Percentiles rank a stretch among this genome's conserved stretches.
Evolutionary conservation across 2,329 filamentous ascomycete species (phyloP).

Genomic region (Colletotrichum plurivorum): DNA sequence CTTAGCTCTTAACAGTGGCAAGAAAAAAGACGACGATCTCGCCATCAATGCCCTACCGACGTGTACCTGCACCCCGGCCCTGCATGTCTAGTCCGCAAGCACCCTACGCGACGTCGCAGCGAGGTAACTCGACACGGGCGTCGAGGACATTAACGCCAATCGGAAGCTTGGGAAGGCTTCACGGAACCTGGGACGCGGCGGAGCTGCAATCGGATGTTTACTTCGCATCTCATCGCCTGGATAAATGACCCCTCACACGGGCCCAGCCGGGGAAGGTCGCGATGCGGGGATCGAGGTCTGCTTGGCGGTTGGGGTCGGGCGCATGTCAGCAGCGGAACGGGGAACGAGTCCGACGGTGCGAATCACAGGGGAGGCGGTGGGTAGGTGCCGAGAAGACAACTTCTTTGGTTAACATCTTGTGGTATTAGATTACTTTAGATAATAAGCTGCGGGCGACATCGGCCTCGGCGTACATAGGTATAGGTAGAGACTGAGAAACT

Average conservation of each 20-base stretch:
- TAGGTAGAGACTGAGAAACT: not conserved
- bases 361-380: not conserved
- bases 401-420: not conserved
- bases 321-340: slow-evolving; percentile 13
- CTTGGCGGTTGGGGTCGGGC: not conserved
- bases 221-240: not conserved
- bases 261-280: not conserved
- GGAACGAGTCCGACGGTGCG: not conserved
- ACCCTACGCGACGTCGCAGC: slow-evolving; percentile 20
- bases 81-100: slow-evolving; percentile 28
- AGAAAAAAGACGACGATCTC: not conserved
- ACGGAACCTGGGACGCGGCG: not conserved
- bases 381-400: not conserved
- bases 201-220: slow-evolving; percentile 1
- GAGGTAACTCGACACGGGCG: slow-evolving; percentile 2
- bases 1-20: not conserved
- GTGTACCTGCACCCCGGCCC: not conserved
- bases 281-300: not conserved
- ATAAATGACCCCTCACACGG: not conserved
- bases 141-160: slow-evolving; percentile 15
- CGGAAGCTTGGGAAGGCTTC: not conserved
- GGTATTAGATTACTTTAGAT: slow-evolving; percentile 2
- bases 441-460: not conserved
- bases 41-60: not conserved
- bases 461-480: not conserved